These are phyloP conservation scores for Salix exigua DNA, from an alignment of 345 rosid species.

Conservation along the genomic window DNA sequence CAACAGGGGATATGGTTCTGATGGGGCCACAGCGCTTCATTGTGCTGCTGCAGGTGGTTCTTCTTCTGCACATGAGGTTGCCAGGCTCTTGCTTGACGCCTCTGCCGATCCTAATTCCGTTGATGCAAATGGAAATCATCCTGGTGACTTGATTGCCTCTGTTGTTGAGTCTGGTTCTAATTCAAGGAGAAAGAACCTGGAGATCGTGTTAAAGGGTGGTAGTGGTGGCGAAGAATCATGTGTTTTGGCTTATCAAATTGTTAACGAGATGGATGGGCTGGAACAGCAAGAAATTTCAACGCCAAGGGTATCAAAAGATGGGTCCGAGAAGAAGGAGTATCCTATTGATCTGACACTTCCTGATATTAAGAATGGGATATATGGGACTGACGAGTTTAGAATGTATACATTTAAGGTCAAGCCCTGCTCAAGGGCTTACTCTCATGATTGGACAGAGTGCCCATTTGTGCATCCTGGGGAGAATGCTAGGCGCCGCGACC, in stretches of 20 bases:
- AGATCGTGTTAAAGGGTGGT: slow-evolving; percentile 44
- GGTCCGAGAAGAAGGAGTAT: slow-evolving; percentile 77
- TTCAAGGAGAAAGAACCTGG: slow-evolving; percentile 51
- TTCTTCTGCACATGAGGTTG: slow-evolving; percentile 47
- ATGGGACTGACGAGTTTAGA: slow-evolving; percentile 86
- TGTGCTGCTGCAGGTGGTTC: slow-evolving; percentile 80
- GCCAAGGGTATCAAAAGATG: slow-evolving; percentile 36
- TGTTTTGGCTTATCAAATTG: slow-evolving; percentile 24
- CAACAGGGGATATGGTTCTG: slow-evolving; percentile 59
- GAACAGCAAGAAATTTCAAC: slow-evolving; percentile 39
- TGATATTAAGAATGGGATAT: slow-evolving; percentile 73
- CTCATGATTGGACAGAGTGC: slow-evolving; percentile 96
- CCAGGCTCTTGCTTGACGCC: slow-evolving; percentile 55
- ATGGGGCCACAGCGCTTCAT: slow-evolving; percentile 77
- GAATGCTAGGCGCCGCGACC: slow-evolving; percentile 93
- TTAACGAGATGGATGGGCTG: slow-evolving; percentile 25
- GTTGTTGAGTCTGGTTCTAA: slow-evolving; percentile 35
- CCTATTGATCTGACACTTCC: slow-evolving; percentile 80
- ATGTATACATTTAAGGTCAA: slow-evolving; percentile 86
- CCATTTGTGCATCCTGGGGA: slow-evolving; percentile 97
- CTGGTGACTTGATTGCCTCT: slow-evolving; percentile 49
- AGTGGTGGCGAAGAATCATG: slow-evolving; percentile 24
- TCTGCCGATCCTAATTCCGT: slow-evolving; percentile 55
- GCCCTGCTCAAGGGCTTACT: slow-evolving; percentile 95
- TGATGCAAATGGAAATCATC: slow-evolving; percentile 59